Evolutionary conservation across 163 green algal species (phyloP).

Genomic region (Coccomyxa subellipsoidea): DNA sequence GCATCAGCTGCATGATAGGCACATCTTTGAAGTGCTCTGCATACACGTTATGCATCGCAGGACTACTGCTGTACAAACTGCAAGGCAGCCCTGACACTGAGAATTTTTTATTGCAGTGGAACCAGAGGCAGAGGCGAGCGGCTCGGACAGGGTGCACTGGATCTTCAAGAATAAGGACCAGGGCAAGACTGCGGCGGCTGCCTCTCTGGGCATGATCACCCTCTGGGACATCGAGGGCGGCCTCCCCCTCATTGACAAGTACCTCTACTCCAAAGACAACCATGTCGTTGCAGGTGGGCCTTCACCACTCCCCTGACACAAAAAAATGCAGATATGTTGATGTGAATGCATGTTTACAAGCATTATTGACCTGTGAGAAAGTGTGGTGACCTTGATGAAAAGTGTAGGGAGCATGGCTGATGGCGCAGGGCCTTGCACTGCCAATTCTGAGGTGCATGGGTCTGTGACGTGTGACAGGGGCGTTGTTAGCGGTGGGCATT

Average conservation of each 20-base stretch:
- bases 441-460: not conserved
- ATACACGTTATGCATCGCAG: no score
- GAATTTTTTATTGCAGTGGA: no score
- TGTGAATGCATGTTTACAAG: no score
- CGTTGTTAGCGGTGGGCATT: conserved; percentile 91
- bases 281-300: conserved; percentile 47
- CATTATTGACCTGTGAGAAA: no score
- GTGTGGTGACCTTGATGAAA: no score
- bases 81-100: no score
- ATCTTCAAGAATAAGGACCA: conserved; percentile 95
- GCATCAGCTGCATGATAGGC: not conserved
- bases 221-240: conserved; percentile 97
- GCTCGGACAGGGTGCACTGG: conserved; percentile 66
- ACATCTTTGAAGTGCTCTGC: not conserved
- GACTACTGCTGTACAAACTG: no score
- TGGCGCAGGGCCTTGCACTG: no score
- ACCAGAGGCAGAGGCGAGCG: not conserved
- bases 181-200: conserved; percentile 90
- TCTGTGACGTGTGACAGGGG: conserved; percentile 46
- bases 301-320: not conserved
- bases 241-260: conserved; percentile 87
- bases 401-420: no score
- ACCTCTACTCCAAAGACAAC: conserved; percentile 80
- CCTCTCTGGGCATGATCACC: conserved; percentile 86
- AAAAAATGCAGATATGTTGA: no score